phyloP scores from a whole-genome alignment of 495 filamentous ascomycete genomes.

The Lophium mytilinum region DNA sequence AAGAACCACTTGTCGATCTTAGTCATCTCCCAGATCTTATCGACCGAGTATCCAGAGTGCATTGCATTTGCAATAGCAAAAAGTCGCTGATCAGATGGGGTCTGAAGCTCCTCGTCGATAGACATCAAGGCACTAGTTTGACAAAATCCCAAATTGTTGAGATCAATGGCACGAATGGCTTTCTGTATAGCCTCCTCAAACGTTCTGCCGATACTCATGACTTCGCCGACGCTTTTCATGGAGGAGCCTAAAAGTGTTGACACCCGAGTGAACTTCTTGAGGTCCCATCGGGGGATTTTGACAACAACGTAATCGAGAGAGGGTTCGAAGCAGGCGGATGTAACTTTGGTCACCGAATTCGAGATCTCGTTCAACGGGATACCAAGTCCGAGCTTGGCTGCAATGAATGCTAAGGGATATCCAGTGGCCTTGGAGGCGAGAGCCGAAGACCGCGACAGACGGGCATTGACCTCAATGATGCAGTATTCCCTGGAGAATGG shows the following conservation, averaged over 20 bases:
- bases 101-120: conserved; percentile 91
- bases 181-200: conserved; percentile 99
- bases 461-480: conserved; percentile 97
- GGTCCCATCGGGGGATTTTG: conserved; percentile 97
- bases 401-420: conserved; percentile 93
- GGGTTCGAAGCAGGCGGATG: conserved; percentile 97
- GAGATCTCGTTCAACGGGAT: conserved; percentile 95
- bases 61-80: conserved; percentile 98
- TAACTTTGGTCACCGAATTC: conserved; percentile 93
- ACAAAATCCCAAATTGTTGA: conserved; percentile 90
- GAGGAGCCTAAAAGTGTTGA: conserved; percentile 92
- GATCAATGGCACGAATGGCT: conserved; percentile 90
- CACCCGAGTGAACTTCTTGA: conserved; percentile 97
- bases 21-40: conserved; percentile 96
- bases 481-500: conserved; percentile 92
- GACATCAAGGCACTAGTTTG: conserved; percentile 89
- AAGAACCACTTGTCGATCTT: conserved; percentile 98
- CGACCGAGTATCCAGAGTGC: conserved; percentile 83
- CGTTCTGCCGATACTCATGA: conserved; percentile 94
- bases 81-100: conserved; percentile 91
- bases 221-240: conserved; percentile 99
- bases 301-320: conserved; percentile 98
- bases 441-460: conserved; percentile 91
- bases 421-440: conserved; percentile 96
- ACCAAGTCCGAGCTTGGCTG: conserved; percentile 87